A percentile compares a stretch with the other conserved stretches of the same genome.
phyloP scores from a whole-genome alignment of 2,329 filamentous ascomycete genomes.

The Plenodomus biglobosus region DNA sequence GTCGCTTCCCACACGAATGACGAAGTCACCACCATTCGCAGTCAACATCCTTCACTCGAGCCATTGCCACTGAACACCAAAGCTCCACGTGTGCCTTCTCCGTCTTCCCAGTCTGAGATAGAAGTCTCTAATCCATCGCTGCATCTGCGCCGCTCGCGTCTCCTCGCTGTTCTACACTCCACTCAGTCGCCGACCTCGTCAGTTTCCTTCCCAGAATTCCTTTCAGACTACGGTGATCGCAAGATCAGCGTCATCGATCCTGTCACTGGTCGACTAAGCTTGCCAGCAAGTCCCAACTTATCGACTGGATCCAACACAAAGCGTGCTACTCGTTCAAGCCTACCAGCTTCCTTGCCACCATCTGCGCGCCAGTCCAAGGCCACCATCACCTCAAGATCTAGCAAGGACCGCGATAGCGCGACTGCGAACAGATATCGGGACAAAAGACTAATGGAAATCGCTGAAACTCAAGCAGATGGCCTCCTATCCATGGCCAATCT shows the following conservation, averaged over 20 bases:
- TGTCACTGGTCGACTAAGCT: conserved; percentile 42
- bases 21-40: conserved; percentile 13
- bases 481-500: conserved; percentile 67
- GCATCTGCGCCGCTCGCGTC: conserved; percentile 53
- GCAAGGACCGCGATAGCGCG: conserved; percentile 39
- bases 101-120: conserved; percentile 36
- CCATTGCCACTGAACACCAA: conserved; percentile 33
- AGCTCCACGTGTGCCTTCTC: conserved; percentile 18
- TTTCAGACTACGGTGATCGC: conserved; percentile 54
- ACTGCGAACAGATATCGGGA: conserved; percentile 50
- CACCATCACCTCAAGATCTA: conserved; percentile 34
- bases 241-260: conserved; percentile 43
- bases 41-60: conserved; percentile 33
- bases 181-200: conserved; percentile 55
- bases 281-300: conserved; percentile 37
- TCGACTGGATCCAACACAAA: conserved; percentile 32
- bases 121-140: conserved; percentile 39
- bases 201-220: conserved; percentile 56
- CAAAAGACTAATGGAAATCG: conserved; percentile 57
- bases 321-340: conserved; percentile 40
- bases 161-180: conserved; percentile 54
- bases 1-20: conserved; percentile 18
- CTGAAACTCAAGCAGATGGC: conserved; percentile 43
- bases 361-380: conserved; percentile 38
- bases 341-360: conserved; percentile 33